Evolutionary conservation across 257 asterid species (phyloP), one percentile per base, ranked within the genome.

Genomic region (Lithospermum erythrorhizon): DNA sequence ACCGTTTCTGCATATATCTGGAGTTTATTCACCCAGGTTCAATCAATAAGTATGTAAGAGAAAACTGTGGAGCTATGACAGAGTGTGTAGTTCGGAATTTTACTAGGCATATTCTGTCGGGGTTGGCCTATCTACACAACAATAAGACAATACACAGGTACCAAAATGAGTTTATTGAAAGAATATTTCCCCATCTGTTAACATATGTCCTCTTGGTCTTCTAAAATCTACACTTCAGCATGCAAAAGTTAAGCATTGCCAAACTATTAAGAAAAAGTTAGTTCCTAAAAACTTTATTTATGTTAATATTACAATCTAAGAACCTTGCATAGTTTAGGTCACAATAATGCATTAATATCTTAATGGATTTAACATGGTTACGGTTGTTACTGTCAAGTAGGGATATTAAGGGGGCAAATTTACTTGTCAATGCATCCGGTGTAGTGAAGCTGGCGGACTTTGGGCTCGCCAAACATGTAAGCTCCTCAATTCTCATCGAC

Each of bases 21-120:
- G 97, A 90, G 79, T 90, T 87, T 64, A 82, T 90, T 70, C 95
- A 90, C 68, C 97, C 97, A 0, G 97, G 97, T 35, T 78, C 97
- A 27, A 72, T 90, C 32, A 76, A 70, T 66, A 90, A 85, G 74
- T 90, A 79, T 71, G 73, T 79, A 64, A 72, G 66, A 3, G 96
- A 87, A 54, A 84, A 83, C 70, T 71, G 82, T 61, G 90, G 95
- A 66, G 89, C 87, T 61, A 76, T 90, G 85, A 83, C 97, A 64
- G 96, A 87, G 73, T 73, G 81, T 64, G 77, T 90, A 61, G 85
- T 90, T 64, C 83, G 95, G 62, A 83, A 80, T 77, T 90, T 90
- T 73, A 90, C 97, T 58, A 89, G 95, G 61, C 97, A 90, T 71
- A 85, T 90, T 65, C 72, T 85, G 62, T 83, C 90, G 5, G 97